Conservation (phyloP, 1,284 basidiomycete genomes). For the Microbotryomycetes sp. region DNA sequence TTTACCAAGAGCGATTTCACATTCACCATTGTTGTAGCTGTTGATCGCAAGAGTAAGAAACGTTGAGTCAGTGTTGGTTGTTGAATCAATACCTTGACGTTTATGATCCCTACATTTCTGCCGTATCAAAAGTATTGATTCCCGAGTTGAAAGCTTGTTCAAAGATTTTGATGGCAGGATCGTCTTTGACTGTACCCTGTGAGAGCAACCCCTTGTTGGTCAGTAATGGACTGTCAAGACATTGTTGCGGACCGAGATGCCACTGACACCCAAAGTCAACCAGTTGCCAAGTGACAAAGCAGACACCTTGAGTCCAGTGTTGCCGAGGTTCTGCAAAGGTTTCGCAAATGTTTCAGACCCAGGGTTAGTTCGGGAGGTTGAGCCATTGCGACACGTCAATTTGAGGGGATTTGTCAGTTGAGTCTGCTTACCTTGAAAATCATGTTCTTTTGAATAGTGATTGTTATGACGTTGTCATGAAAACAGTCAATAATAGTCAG, state of each 20-base stretch:
- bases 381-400: too few species aligned
- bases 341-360: too few species aligned
- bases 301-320: constrained; percentile 20
- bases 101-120: not conserved
- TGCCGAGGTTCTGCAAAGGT: constrained; percentile 1
- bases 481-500: too few species aligned
- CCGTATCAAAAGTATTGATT: constrained; percentile 14
- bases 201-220: too few species aligned
- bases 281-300: constrained; percentile 16
- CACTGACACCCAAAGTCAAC: constrained; percentile 59
- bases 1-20: constrained; percentile 52
- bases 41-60: constrained; percentile 30
- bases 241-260: constrained; percentile 64
- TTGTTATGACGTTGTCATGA: too few species aligned
- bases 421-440: constrained; percentile 10
- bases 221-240: not conserved
- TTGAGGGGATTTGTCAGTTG: not conserved
- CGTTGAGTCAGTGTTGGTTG: constrained; percentile 37
- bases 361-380: too few species aligned
- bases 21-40: constrained; percentile 41
- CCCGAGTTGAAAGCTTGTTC: constrained; percentile 47
- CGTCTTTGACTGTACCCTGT: not conserved
- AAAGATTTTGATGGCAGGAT: constrained; percentile 22
- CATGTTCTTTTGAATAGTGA: too few species aligned
- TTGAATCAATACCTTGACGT: too few species aligned